Evolutionary conservation across 352 stramenopile species (phyloP).

Genomic region (Detonula confervacea): DNA sequence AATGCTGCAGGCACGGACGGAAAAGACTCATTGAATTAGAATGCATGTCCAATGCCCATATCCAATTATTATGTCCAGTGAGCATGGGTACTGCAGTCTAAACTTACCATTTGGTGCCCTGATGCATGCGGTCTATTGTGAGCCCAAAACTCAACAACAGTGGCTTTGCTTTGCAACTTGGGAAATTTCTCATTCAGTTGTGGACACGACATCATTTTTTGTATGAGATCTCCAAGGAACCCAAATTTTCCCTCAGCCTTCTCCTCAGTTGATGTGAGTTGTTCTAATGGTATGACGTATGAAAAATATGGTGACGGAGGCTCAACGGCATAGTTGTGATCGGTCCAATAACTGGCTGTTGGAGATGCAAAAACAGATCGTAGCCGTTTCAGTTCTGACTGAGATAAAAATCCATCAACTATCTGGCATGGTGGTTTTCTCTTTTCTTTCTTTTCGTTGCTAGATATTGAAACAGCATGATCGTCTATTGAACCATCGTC

Average conservation of each 20-base stretch:
- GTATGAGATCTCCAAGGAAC: conserved; percentile 56
- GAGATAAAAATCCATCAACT: conserved; percentile 69
- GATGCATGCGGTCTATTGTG: conserved; percentile 83
- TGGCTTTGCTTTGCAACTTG: conserved; percentile 52
- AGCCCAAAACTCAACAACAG: conserved; percentile 83
- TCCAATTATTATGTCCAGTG: too few relatives aligned
- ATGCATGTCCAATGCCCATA: background rate
- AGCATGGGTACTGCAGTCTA: too few relatives aligned
- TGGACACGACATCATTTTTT: conserved; percentile 49
- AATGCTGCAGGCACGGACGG: conserved; percentile 52
- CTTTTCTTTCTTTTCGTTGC: background rate
- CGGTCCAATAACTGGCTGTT: conserved; percentile 72
- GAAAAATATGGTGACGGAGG: conserved; percentile 84
- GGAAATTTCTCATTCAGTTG: conserved; percentile 61
- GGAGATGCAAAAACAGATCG: conserved; percentile 61
- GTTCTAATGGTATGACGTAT: conserved; percentile 70
- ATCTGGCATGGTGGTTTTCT: conserved; percentile 53
- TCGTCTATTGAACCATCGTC: conserved; percentile 3
- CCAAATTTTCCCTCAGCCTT: conserved; percentile 30
- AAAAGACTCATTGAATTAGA: background rate
- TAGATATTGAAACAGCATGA: conserved; percentile 1
- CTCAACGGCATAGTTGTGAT: conserved; percentile 80
- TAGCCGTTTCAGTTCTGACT: conserved; percentile 57
- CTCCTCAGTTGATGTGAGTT: conserved; percentile 13
- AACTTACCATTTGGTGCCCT: conserved; percentile 79